Evolutionary conservation across 1,139 yeast genomes (phyloP).

Genomic region (Yamadazyma sp.): DNA sequence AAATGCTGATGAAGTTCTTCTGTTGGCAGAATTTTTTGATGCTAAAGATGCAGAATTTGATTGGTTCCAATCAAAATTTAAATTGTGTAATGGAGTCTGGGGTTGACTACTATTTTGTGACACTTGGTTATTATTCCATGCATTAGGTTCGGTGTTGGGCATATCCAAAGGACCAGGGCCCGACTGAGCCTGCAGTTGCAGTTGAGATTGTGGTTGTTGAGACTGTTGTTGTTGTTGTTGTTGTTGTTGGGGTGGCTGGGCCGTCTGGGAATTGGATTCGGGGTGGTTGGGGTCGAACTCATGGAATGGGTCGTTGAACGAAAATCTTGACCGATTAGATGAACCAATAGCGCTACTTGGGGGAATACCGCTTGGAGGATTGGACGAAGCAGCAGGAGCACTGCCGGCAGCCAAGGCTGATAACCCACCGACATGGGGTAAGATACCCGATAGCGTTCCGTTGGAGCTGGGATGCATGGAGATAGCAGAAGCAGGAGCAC

Average conservation of each 20-base stretch:
- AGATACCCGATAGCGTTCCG: conserved; percentile 5
- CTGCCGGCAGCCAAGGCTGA: conserved; percentile 3
- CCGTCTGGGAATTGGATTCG: too few species aligned
- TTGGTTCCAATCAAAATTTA: conserved; percentile 36
- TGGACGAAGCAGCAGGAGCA: neutral
- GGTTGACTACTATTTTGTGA: conserved; percentile 30
- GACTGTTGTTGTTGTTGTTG: too few species aligned
- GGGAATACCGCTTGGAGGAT: conserved; percentile 3
- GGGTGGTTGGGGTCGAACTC: conserved; percentile 15
- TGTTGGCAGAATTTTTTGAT: conserved; percentile 15
- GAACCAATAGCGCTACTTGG: conserved; percentile 6
- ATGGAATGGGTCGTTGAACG: conserved; percentile 64
- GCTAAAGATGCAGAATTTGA: conserved; percentile 16
- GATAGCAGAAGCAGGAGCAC: conserved; percentile 15
- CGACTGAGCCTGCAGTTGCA: conserved; percentile 13
- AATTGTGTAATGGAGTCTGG: conserved; percentile 38
- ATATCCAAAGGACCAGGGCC: conserved; percentile 11
- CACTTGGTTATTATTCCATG: conserved; percentile 11
- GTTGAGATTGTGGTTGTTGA: conserved; percentile 5
- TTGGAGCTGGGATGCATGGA: conserved; percentile 4
- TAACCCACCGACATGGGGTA: conserved; percentile 1
- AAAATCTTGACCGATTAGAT: conserved; percentile 54
- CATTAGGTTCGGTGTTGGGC: conserved; percentile 15
- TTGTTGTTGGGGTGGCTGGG: too few species aligned
- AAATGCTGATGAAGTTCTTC: conserved; percentile 37